Base-by-base conservation (phyloP, 805 yeast species). In the Teunomyces cretensis region DNA sequence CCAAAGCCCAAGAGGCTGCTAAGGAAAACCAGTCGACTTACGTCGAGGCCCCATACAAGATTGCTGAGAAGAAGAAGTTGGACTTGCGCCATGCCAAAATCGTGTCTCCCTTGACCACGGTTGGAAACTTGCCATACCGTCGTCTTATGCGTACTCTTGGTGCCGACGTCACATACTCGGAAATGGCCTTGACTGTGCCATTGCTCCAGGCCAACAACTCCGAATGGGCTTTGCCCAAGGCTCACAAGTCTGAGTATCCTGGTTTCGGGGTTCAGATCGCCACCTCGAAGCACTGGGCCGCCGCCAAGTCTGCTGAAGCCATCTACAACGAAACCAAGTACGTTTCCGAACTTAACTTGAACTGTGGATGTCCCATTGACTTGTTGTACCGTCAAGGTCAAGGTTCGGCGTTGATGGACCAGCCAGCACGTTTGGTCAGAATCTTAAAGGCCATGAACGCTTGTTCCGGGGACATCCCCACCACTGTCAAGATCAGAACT, bases 311-410 rank as follows among this genome's bases (percentile, higher is more conserved):
- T 1, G 83, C 94, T n/a, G 97, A 94, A 64, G 82, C 84, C 7
- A 67, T 88, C 16, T 70, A 78, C 13, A 74, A 76, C 45, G 76
- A 79, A 42, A 76, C 86, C 16, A 70, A 81, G 11, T 63, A 76
- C 46, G 80, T 86, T n/a, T 78, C 85, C 26, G 98, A 94, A 60
- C 72, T 94, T 52, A 94, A 94, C 62, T 76, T 94, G 57, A 94
- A 94, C 67, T 86, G 96, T 60, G 99, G 99, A 2, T 94, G 99
- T 65, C 99, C 99, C 12, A 94, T 94, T 54, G 99, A 95, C 62
- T 75, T 94, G 55, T 72, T 94, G n/a, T 94, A 84, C 65, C 80
- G 92, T 54, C 89, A 87, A 61, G 99, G 99, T 33, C 95, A 96
- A 50, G 99, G 99, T 2, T 83, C 95, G 30, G 98, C 96, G 0